Evolutionary conservation across 148 eudicot species (phyloP).

Genomic region (Amaranthus palmeri): DNA sequence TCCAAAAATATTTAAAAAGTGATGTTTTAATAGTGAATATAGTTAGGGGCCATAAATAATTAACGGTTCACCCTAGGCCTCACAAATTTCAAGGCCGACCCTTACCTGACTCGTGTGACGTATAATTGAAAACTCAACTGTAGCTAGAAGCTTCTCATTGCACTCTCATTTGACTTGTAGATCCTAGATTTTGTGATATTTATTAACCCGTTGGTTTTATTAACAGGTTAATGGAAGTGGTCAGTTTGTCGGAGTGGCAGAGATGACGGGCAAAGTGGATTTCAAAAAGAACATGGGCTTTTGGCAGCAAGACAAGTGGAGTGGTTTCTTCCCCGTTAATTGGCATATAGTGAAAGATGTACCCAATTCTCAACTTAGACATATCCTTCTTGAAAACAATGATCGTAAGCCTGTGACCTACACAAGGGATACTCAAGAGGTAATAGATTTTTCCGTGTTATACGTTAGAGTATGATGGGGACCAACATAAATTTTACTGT

Average conservation of each 20-base stretch:
- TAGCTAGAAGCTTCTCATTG: too few species aligned
- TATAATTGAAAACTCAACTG: too few species aligned
- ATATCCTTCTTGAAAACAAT: conserved; percentile 83
- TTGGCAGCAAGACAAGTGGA: conserved; percentile 99
- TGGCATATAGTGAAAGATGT: conserved; percentile 92
- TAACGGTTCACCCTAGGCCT: too few species aligned
- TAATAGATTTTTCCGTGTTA: conserved; percentile 6
- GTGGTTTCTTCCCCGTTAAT: conserved; percentile 83
- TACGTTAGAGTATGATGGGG: neutral
- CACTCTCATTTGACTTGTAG: too few species aligned
- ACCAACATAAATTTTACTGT: neutral
- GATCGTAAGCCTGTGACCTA: conserved; percentile 77
- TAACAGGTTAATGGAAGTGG: conserved; percentile 92
- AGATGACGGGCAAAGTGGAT: conserved; percentile 83
- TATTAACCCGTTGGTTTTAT: neutral
- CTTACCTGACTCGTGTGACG: too few species aligned
- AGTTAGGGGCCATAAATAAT: too few species aligned
- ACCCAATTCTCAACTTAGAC: conserved; percentile 66
- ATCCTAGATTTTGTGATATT: too few species aligned
- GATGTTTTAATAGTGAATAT: too few species aligned
- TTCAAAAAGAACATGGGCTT: conserved; percentile 77
- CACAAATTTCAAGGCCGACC: too few species aligned
- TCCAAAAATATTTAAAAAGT: neutral
- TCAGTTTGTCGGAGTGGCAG: conserved; percentile 91
- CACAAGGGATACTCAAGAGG: conserved; percentile 95